Conservation (phyloP, 192 early-diverging fungal genomes). For the Chytriomyces sp. region DNA sequence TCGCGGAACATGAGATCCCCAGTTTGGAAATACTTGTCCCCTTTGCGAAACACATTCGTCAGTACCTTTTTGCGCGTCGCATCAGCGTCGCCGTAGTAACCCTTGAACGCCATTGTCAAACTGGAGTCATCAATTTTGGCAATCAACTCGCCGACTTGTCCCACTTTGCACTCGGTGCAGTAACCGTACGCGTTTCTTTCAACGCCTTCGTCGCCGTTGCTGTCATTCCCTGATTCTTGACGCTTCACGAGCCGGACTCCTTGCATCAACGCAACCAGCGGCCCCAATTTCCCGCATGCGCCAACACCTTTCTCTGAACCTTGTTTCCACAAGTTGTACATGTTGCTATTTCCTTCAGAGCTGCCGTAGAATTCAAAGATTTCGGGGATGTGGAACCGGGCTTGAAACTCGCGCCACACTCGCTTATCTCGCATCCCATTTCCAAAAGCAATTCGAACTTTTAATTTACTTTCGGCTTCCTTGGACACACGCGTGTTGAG, state of each 20-base stretch:
- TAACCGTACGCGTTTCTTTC: constrained; percentile 57
- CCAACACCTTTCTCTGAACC: neutral
- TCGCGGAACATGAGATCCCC: constrained; percentile 65
- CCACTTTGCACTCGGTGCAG: constrained; percentile 51
- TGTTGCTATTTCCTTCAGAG: constrained; percentile 60
- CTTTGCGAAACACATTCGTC: constrained; percentile 63
- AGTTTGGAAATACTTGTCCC: constrained; percentile 64
- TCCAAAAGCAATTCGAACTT: constrained; percentile 62
- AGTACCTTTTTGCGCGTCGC: constrained; percentile 42
- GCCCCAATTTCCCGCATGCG: neutral
- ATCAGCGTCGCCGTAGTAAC: constrained; percentile 42
- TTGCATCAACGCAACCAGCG: neutral
- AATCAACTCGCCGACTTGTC: constrained; percentile 67
- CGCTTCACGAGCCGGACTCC: neutral
- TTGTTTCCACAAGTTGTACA: constrained; percentile 17
- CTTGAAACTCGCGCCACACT: constrained; percentile 66
- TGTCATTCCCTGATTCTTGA: constrained; percentile 31
- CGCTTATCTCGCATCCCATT: constrained; percentile 71
- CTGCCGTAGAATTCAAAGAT: constrained; percentile 72
- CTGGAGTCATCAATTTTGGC: constrained; percentile 42
- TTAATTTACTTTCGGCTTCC: constrained; percentile 62
- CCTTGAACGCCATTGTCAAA: constrained; percentile 42
- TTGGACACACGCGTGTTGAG: constrained; percentile 49
- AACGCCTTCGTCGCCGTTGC: constrained; percentile 62
- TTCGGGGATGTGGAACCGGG: constrained; percentile 61